Evolutionary conservation across 768 basidiomycete genomes (phyloP), one percentile per base, ranked within the genome.

Genomic region (Termitomyces sp.): DNA sequence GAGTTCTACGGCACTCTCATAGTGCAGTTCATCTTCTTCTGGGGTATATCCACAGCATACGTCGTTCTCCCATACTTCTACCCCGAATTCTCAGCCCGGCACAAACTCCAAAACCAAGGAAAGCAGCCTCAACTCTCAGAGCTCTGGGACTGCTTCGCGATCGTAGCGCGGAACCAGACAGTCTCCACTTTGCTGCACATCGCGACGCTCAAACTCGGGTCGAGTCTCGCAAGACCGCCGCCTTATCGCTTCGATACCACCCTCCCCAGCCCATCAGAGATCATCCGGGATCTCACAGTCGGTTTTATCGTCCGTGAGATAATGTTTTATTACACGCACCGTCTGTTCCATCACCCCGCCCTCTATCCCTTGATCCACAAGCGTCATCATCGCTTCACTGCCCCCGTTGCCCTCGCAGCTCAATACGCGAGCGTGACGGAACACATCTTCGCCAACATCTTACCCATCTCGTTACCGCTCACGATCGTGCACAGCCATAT

Each of bases 291-390:
- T 45, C 45, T 68, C 34, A 42, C 58, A 15, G 35, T 64, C 21
- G 58, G 58, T 26, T 46, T 60, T 17, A 26, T 70, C 45, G 28
- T 64, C n/a, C 68, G 66, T 15, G 68, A 70, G 47, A 47, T 66
- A 24, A 49, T 68, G 5, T 68, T 68, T 48, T 70, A 70, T 53
- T 68, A 70, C 59, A 56, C 59, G 9, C 69, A 68, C 43, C 62
- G 68, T 24, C 50, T 65, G 22, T 57, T 70, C 24, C 69, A 70
- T 48, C 60, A 58, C 54, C 68, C 64, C 0, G 24, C 47, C 0
- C 34, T 70, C 22, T 70, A 70, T 54, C 58, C 63, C 17, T 40
- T 30, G n/a, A 61, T 68, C 37, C 69, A 70, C 58, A 70, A 70
- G 51, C 55, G 51, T 8, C 68, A 70, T 21, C 68, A 70, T 42